These are phyloP conservation scores for Termitomyces heimii DNA, from an alignment of 768 basidiomycete genomes.

Conservation along the genomic window DNA sequence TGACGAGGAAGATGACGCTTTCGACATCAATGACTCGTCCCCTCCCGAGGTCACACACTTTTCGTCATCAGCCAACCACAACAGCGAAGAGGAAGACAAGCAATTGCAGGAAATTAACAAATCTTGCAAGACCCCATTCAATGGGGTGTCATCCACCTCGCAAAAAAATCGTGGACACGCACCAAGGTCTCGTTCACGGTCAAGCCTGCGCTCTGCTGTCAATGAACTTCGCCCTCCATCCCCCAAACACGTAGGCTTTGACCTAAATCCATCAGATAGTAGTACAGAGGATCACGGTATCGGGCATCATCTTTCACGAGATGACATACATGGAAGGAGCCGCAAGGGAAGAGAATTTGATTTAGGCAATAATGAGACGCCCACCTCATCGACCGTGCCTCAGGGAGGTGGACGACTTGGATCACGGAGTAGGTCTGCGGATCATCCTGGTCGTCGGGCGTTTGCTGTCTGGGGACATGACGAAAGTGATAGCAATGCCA, in stretches of 20 bases:
- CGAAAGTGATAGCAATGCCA: slow-evolving; percentile 81
- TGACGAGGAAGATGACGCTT: slow-evolving; percentile 55
- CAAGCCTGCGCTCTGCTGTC: slow-evolving; percentile 48
- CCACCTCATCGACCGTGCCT: slow-evolving; percentile 41
- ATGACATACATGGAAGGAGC: slow-evolving; percentile 37
- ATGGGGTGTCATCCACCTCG: slow-evolving; percentile 25
- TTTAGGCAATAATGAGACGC: slow-evolving; percentile 50
- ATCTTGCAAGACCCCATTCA: slow-evolving; percentile 19
- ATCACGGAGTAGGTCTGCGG: slow-evolving; percentile 29
- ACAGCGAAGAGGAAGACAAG: background rate
- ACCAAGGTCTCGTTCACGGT: slow-evolving; percentile 37
- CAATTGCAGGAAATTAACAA: slow-evolving; percentile 23
- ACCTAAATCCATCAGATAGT: slow-evolving; percentile 19
- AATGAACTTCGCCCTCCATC: slow-evolving; percentile 44
- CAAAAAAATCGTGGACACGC: slow-evolving; percentile 22
- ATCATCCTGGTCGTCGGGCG: slow-evolving; percentile 41
- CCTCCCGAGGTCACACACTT: slow-evolving; percentile 36
- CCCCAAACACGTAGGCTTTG: slow-evolving; percentile 49
- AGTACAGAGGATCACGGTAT: slow-evolving; percentile 12
- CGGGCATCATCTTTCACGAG: slow-evolving; percentile 30
- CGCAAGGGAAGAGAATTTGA: slow-evolving; percentile 54
- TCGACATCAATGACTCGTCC: slow-evolving; percentile 91
- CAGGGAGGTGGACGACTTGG: slow-evolving; percentile 26
- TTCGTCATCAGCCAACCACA: slow-evolving; percentile 11
- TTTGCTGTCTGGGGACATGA: slow-evolving; percentile 89